Evolutionary conservation across 768 basidiomycete genomes (phyloP).

Genomic region (Naganishia friedmannii): DNA sequence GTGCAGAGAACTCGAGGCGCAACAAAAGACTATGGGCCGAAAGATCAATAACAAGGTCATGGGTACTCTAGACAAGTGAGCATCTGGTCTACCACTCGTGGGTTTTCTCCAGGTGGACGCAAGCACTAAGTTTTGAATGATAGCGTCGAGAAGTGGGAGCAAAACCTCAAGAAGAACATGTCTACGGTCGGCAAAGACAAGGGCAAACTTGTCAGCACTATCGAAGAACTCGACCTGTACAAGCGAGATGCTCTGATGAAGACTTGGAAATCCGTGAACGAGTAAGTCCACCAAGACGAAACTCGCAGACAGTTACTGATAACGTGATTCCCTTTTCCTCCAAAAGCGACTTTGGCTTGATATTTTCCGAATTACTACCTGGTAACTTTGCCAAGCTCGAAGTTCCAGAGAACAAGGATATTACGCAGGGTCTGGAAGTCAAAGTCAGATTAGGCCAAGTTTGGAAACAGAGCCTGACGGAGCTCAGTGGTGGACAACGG

Average conservation of each 20-base stretch:
- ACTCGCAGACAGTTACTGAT: not conserved
- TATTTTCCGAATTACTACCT: constrained; percentile 91
- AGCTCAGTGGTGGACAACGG: constrained; percentile 96
- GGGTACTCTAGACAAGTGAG: constrained; percentile 90
- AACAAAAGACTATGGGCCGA: constrained; percentile 85
- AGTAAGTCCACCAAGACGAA: constrained; percentile 57
- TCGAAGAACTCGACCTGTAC: constrained; percentile 85
- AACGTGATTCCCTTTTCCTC: not conserved
- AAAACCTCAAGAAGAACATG: constrained; percentile 81
- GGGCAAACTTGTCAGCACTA: constrained; percentile 88
- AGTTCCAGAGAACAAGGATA: constrained; percentile 86
- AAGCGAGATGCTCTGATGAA: constrained; percentile 89
- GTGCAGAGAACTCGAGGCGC: constrained; percentile 69
- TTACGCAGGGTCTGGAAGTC: constrained; percentile 93
- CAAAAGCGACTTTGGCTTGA: constrained; percentile 84
- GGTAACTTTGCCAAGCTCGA: constrained; percentile 95
- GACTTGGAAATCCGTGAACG: constrained; percentile 94
- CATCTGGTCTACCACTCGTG: constrained; percentile 10
- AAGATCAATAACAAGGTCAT: constrained; percentile 93
- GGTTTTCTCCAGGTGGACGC: not conserved
- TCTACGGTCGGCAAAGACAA: constrained; percentile 84
- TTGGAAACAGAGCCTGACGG: constrained; percentile 97
- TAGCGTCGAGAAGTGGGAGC: constrained; percentile 92
- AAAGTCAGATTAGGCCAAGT: constrained; percentile 91
- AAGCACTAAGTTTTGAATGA: constrained; percentile 3